Base-by-base conservation (phyloP, 495 filamentous ascomycete genomes). In the Opeltia flavorubescens region DNA sequence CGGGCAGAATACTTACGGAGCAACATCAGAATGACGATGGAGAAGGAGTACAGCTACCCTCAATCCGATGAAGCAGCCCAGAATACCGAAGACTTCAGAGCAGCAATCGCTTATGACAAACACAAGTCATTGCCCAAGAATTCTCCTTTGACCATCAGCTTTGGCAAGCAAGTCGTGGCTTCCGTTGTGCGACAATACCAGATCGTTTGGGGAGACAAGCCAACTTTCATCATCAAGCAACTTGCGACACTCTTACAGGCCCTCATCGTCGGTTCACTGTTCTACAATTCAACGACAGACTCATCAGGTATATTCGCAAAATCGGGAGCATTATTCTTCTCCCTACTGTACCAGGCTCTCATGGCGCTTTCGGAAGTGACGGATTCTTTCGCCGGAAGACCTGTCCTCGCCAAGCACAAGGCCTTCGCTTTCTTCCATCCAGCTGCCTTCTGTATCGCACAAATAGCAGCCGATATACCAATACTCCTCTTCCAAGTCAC, bases 341-440 rank as follows among this genome's bases (percentile, higher is more conserved):
- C 77, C 4, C 78, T 84, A 53, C 55, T 86, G 15, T 85, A 83
- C 63, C 67, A 83, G n/a, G 80, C 81, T 40, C 85, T 80, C 80
- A 66, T 86, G 28, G 29, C 28, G 5, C 33, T 47, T 5, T 35
- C 44, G 4, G 82, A 86, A 58, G 62, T 84, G 45, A 80, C 79
- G 68, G 77, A 77, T 28, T 79, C 84, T 38, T 74, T 83, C 7
- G 65, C 68, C 38, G 80, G 80, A 3, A 66, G 81, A 47, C 63
- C 59, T 8, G 76, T 85, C n/a, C 70, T 84, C 17, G 66, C 71
- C 11, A 66, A 78, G 21, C 80, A 85, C 54, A 73, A 76, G 38
- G 75, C 80, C 30, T 88, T 83, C 50, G 82, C 81, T n/a, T 86
- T 88, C 62, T 84, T 86, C 58, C 74, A 80, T 30, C 83, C 83